Conservation (phyloP, 805 yeast genomes). For the Ogataea trehaloabstinens region DNA sequence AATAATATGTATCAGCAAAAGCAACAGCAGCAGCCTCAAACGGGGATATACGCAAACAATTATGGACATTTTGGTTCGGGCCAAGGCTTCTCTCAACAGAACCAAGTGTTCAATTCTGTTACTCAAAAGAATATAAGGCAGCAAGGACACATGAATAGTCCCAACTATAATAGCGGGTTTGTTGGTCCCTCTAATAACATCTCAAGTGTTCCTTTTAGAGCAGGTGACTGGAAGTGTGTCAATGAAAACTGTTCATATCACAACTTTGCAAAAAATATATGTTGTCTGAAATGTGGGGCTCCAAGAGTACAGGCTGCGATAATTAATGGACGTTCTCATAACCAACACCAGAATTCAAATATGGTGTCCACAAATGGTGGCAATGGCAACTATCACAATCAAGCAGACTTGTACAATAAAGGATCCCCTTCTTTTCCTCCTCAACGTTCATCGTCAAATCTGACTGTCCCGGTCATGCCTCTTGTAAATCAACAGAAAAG, state of each 20-base stretch:
- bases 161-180: conserved; percentile 15
- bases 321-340: conserved; percentile 29
- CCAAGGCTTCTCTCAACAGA: neutral
- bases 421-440: neutral
- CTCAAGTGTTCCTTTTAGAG: conserved; percentile 81
- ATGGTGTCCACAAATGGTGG: neutral
- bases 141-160: conserved; percentile 14
- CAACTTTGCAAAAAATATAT: conserved; percentile 86
- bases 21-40: conserved; percentile 14
- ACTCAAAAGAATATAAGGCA: neutral
- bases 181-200: too few species aligned
- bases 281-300: conserved; percentile 86
- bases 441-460: neutral
- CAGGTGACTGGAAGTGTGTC: conserved; percentile 95
- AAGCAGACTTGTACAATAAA: neutral
- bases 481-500: neutral
- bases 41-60: neutral
- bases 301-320: conserved; percentile 45
- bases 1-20: conserved; percentile 16
- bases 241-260: conserved; percentile 80
- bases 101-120: conserved; percentile 4
- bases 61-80: neutral
- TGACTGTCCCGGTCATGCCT: too few species aligned
- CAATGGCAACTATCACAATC: neutral
- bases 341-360: conserved; percentile 11